Evolutionary conservation across 768 basidiomycete species (phyloP), one percentile per base, ranked within the genome.

Genomic region (Coprinellus aureogranulatus): DNA sequence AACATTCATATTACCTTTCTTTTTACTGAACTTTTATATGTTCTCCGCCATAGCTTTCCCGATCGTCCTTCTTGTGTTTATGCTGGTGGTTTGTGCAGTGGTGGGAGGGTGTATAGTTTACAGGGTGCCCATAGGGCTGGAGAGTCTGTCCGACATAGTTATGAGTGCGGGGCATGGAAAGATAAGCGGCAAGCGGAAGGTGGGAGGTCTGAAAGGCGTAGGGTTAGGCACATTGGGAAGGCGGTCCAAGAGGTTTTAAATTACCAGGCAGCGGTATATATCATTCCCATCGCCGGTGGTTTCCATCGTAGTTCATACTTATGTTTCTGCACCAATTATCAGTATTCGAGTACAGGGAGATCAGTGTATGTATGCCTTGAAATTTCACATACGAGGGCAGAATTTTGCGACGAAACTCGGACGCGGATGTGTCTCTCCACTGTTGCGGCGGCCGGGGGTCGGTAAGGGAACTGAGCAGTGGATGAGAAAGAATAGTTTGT

Each of bases 61-160:
- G 11, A 34, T 58, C 16, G 57, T 58, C 11, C 52, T 52, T 23
- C 51, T 58, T 12, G 52, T 58, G n/a, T 27, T 58, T 5, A 27
- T 58, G 44, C 48, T 58, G 11, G 52, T 45, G n/a, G 34, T 30
- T 2, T 53, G 50, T 16, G 11, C 44, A 2, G 11, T 58, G 25
- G 52, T 58, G 2, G 20, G 52, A 18, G 57, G 57, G 22, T 45
- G 57, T 48, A 51, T 58, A 4, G 52, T 58, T 12, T 58, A 58
- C 42, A 23, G 57, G 25, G 52, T 58, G 1, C 57, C 57, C 25
- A 58, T 58, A 37, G 44, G 51, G 10, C 48, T 58, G 22, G 57
- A 53, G 45, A 58, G 53, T 46, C 49, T 58, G 14, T 58, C 57
- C 18, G 41, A 48, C 14, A 28, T 58, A 20, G 50, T 58, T 20